Conservation (phyloP, 441 rosid genomes). For the Aquilaria agallochum region DNA sequence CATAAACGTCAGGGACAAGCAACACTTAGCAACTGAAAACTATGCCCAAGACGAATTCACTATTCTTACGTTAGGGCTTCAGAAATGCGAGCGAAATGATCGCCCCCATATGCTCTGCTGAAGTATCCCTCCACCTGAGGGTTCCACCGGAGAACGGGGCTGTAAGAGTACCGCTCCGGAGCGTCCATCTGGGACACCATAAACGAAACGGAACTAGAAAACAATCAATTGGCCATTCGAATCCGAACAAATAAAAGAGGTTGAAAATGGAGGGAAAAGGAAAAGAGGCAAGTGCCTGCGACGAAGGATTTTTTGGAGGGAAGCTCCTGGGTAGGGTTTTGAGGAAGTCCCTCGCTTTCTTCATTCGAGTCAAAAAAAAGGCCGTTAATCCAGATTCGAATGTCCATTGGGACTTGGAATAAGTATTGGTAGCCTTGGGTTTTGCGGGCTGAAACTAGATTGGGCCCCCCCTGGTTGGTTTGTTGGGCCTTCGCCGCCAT, state of each 20-base stretch:
- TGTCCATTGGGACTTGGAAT: neutral
- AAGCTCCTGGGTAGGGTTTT: slow-evolving; percentile 22
- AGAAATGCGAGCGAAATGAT: slow-evolving; percentile 77
- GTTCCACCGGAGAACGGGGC: slow-evolving; percentile 74
- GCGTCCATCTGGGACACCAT: slow-evolving; percentile 45
- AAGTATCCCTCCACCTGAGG: slow-evolving; percentile 83
- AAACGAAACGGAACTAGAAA: neutral
- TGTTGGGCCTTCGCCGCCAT: too few species aligned
- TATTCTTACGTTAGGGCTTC: slow-evolving; percentile 62
- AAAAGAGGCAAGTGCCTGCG: slow-evolving; percentile 4
- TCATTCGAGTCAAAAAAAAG: slow-evolving; percentile 38
- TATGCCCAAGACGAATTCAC: too few species aligned
- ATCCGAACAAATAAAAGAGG: neutral
- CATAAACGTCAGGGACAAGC: neutral
- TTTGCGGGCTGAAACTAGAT: too few species aligned
- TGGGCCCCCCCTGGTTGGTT: too few species aligned
- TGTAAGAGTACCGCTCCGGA: slow-evolving; percentile 72
- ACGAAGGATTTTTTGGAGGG: slow-evolving; percentile 29
- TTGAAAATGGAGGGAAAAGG: neutral
- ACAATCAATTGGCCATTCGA: neutral
- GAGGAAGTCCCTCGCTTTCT: slow-evolving; percentile 52
- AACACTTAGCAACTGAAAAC: too few species aligned
- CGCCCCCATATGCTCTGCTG: slow-evolving; percentile 70
- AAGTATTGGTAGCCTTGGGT: neutral
- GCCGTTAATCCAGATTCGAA: too few species aligned